Base-by-base conservation (phyloP, 306 rosid species). In the Ziziphus jujuba region DNA sequence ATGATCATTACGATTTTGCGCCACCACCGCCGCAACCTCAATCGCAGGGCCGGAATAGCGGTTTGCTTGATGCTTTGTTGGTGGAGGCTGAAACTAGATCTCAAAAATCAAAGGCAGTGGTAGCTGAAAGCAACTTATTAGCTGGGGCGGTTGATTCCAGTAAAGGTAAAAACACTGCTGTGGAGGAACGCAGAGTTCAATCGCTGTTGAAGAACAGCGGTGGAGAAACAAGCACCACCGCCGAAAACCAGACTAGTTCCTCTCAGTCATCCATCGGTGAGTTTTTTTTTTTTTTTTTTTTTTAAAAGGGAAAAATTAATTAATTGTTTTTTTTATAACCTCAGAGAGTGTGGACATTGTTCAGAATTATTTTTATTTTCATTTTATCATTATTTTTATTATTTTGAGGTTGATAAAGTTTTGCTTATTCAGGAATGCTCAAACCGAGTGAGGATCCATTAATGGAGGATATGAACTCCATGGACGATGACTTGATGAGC, bases 401-500 rank as follows among this genome's bases (percentile, higher is more conserved):
- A 7, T 40, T 10, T 11, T 40, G 9, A 8, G 10, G 1, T 8
- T 5, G 2, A 7, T 40, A 10, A 33, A 6, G 21, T 23, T 44
- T 47, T 15, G 9, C 7, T 14, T n/a, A 40, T 10, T 3, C 73
- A 83, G 95, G 75, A 60, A 70, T 81, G 72, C 20, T 2, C 2
- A 81, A 82, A 77, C 28, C 50, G 20, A 66, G 66, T 3, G 79
- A 77, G 57, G 84, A 77, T 65, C 82, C 77, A n/a, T 1, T 82
- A 31, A 50, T 52, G 61, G 89, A 63, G 38, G 84, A 76, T 69
- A 75, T 84, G 81, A 77, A 72, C 23, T 62, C 77, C 11, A 63
- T 87, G 84, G 91, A 82, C 28, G 96, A 89, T 60, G 96, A 92
- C 66, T 68, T 87, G 85, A 48, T 74, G 64, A 85, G 92, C 84